These are phyloP conservation scores for Clavulina sp. DNA, from an alignment of 768 basidiomycete species.

Conservation along the genomic window DNA sequence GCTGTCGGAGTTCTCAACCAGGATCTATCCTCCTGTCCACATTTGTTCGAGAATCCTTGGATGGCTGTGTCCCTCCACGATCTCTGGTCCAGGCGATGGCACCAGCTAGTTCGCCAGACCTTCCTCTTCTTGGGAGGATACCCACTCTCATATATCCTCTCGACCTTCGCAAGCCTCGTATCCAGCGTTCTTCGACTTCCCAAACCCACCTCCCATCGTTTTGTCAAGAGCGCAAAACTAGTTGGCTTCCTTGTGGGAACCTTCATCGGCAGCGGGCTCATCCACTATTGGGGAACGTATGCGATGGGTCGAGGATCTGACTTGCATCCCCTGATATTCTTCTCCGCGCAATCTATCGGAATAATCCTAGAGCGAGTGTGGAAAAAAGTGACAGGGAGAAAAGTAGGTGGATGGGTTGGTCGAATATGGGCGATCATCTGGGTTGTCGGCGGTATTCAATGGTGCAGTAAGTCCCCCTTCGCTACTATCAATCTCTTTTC, in stretches of 20 bases:
- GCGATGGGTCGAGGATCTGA: not conserved
- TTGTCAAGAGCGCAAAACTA: too few relatives aligned
- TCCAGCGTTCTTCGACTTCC: too few relatives aligned
- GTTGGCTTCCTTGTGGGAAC: too few relatives aligned
- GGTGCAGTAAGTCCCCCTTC: not conserved
- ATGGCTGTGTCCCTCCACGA: not conserved
- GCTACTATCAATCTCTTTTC: slow-evolving; percentile 7
- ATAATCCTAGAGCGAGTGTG: not conserved
- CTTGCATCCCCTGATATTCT: not conserved
- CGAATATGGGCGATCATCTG: not conserved
- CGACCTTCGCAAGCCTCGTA: too few relatives aligned
- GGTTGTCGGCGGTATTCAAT: not conserved
- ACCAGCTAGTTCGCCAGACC: slow-evolving; percentile 3
- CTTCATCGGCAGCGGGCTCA: not conserved
- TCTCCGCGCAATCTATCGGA: not conserved
- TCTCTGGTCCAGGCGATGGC: slow-evolving; percentile 7
- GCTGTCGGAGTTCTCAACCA: slow-evolving; percentile 5
- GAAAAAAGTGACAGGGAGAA: not conserved
- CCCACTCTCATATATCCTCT: slow-evolving; percentile 1
- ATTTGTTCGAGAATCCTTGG: slow-evolving; percentile 5
- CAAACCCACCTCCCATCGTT: too few relatives aligned
- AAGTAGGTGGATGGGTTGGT: not conserved
- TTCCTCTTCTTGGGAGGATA: slow-evolving; percentile 6
- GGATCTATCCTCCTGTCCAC: slow-evolving; percentile 3
- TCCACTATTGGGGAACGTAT: not conserved